Percentiles rank a stretch among this genome's conserved stretches.
phyloP scores from a whole-genome alignment of 352 stramenopile genomes.

The Pythium insidiosum region DNA sequence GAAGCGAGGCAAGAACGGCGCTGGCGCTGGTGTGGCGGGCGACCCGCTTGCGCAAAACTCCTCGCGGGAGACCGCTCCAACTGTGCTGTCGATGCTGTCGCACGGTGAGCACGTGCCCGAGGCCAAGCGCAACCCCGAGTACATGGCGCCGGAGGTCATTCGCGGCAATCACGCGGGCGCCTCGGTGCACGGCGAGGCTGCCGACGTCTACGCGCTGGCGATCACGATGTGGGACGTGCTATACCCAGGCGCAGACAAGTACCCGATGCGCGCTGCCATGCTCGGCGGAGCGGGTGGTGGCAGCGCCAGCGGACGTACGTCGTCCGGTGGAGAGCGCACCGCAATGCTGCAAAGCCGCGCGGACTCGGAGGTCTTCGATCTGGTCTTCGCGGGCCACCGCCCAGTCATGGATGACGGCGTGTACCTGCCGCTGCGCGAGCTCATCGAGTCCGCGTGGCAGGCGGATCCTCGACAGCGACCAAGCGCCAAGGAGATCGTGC shows the following conservation, averaged over 20 bases:
- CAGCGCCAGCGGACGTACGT: too few species aligned
- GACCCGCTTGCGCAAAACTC: too few species aligned
- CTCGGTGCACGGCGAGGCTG: conserved; percentile 25
- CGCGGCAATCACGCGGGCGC: conserved; percentile 12
- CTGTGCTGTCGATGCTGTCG: too few species aligned
- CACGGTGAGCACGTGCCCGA: too few species aligned
- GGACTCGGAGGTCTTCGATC: conserved; percentile 30
- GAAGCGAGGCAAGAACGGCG: too few species aligned
- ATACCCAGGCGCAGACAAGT: conserved; percentile 32
- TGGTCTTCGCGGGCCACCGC: conserved; percentile 28
- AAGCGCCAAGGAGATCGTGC: conserved; percentile 35
- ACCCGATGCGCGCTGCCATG: too few species aligned
- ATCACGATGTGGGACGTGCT: conserved; percentile 50
- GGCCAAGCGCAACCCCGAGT: too few species aligned
- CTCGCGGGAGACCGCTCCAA: too few species aligned
- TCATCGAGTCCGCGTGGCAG: conserved; percentile 55
- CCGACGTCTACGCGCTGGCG: conserved; percentile 37
- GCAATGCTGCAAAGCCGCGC: conserved; percentile 8
- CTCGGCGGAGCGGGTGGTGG: too few species aligned
- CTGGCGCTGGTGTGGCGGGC: too few species aligned
- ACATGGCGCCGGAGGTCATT: conserved; percentile 53
- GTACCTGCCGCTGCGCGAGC: conserved; percentile 32
- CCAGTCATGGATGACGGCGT: conserved; percentile 28
- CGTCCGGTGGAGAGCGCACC: too few species aligned
- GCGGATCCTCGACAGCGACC: conserved; percentile 36